Evolutionary conservation across 306 rosid genomes (phyloP).

Genomic region (Nissolia schottii): DNA sequence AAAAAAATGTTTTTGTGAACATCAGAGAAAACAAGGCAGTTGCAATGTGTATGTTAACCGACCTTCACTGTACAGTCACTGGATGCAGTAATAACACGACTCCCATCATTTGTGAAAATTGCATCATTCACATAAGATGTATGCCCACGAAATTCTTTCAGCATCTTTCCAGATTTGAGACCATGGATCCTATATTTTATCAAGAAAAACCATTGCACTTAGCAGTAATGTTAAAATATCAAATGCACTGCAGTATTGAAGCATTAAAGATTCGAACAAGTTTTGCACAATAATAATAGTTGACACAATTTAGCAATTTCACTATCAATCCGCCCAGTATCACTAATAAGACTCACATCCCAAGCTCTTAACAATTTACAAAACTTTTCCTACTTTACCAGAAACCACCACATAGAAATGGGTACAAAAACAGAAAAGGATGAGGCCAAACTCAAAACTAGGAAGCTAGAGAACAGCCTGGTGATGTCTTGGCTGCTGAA

Average conservation of each 20-base stretch:
- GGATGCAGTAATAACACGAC: conserved; percentile 87
- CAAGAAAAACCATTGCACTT: conserved; percentile 10
- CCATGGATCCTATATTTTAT: conserved; percentile 73
- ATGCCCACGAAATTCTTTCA: conserved; percentile 98
- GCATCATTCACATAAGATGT: conserved; percentile 92
- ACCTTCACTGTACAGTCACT: conserved; percentile 99
- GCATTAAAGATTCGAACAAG: neutral
- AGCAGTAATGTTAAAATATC: conserved; percentile 9
- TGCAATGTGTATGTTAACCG: conserved; percentile 8
- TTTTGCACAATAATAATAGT: neutral
- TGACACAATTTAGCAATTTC: neutral
- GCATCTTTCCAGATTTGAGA: conserved; percentile 85
- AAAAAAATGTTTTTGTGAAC: neutral
- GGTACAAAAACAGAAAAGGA: neutral
- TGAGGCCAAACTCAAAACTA: neutral
- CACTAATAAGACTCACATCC: neutral
- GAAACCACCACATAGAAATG: neutral
- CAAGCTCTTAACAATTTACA: neutral
- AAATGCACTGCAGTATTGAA: neutral
- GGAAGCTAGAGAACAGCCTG: neutral
- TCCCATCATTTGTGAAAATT: conserved; percentile 79
- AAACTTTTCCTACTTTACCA: neutral
- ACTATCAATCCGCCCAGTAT: neutral
- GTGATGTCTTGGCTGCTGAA: neutral
- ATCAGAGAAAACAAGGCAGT: neutral